Conservation (phyloP, 1,284 basidiomycete species). For the Microbotryomycetes sp. region DNA sequence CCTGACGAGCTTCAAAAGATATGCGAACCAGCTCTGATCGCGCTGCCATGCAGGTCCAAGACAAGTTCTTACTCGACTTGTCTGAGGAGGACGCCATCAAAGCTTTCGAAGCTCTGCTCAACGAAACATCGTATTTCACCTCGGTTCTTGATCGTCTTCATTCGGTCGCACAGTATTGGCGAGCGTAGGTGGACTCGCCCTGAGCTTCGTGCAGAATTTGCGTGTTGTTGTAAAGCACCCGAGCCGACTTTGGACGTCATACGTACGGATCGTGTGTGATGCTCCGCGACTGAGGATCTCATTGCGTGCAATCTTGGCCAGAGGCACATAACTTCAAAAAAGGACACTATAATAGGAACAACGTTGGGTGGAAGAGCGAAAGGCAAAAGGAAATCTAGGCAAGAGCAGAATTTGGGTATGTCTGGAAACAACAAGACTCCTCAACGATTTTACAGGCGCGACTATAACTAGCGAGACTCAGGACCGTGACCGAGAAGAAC, state of each 20-base stretch:
- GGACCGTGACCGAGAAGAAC: background rate
- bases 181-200: constrained; percentile 26
- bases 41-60: constrained; percentile 65
- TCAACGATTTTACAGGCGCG: background rate
- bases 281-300: too few species aligned
- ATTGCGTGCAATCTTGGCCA: too few species aligned
- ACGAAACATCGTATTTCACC: constrained; percentile 91
- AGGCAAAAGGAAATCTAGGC: background rate
- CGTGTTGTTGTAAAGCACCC: too few species aligned
- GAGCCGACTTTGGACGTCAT: too few species aligned
- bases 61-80: constrained; percentile 90
- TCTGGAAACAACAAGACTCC: background rate
- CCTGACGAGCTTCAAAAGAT: background rate
- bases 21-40: background rate
- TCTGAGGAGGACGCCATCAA: constrained; percentile 95
- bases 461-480: background rate
- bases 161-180: constrained; percentile 36
- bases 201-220: too few species aligned
- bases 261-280: too few species aligned
- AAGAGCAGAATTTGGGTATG: too few species aligned
- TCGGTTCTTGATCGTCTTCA: constrained; percentile 89
- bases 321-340: background rate
- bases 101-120: constrained; percentile 86
- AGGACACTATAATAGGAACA: background rate
- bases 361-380: background rate